These are phyloP conservation scores for Poa pratensis DNA, from an alignment of 176 grass and related monocot species.

Conservation along the genomic window DNA sequence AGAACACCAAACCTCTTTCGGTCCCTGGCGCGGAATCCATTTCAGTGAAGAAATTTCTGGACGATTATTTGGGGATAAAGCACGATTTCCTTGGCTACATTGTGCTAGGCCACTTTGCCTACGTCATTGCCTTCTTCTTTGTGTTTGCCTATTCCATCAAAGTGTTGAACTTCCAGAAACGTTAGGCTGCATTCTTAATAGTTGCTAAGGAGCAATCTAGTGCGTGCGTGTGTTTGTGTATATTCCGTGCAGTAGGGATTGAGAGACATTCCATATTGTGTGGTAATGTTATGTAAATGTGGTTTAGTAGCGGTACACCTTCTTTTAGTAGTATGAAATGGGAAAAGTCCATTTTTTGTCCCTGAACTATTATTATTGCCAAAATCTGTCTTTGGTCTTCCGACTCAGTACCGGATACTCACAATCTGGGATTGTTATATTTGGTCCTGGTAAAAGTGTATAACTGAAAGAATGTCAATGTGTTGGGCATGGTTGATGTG, in stretches of 20 bases:
- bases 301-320: not conserved
- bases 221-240: not conserved
- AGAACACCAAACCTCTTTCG: not conserved
- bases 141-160: conserved; percentile 87
- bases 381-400: not conserved
- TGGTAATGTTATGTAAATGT: not conserved
- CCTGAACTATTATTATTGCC: not conserved
- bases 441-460: not conserved
- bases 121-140: conserved; percentile 63
- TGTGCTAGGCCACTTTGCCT: conserved; percentile 65
- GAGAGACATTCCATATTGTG: not conserved
- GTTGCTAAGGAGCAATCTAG: not conserved
- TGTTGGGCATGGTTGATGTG: not conserved
- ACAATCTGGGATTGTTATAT: no score
- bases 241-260: not conserved
- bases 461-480: not conserved
- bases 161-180: conserved; percentile 80
- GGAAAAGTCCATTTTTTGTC: not conserved
- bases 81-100: conserved; percentile 69
- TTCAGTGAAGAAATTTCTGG: conserved; percentile 56
- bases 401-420: not conserved
- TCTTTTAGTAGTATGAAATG: not conserved
- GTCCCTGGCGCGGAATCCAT: conserved; percentile 43
- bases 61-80: conserved; percentile 49
- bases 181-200: conserved; percentile 41